Conservation (phyloP, 2,329 filamentous ascomycete genomes). For the Clarireedia homoeocarpa region DNA sequence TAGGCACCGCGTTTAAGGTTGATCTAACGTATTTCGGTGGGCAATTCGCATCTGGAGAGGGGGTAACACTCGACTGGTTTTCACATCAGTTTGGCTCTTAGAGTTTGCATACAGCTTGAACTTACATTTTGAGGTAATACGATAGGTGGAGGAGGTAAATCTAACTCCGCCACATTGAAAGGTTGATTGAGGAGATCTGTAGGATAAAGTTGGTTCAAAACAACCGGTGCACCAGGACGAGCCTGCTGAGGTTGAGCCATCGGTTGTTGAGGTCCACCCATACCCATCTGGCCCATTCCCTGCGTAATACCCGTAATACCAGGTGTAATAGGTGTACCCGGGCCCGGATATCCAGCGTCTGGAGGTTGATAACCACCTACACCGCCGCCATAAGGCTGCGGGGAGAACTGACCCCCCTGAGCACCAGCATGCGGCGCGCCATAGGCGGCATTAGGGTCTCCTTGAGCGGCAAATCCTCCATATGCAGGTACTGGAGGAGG, state of each 20-base stretch:
- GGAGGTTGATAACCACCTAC: constrained; percentile 52
- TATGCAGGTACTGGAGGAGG: constrained; percentile 32
- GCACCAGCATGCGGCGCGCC: constrained; percentile 24
- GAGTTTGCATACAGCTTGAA: constrained; percentile 19
- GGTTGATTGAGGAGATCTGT: constrained; percentile 88
- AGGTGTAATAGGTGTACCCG: constrained; percentile 32
- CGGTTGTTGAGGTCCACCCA: constrained; percentile 37
- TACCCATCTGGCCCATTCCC: constrained; percentile 73
- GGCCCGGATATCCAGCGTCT: constrained; percentile 56
- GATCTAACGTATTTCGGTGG: constrained; percentile 90
- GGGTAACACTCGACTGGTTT: constrained; percentile 73
- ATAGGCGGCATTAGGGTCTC: constrained; percentile 25
- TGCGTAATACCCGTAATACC: constrained; percentile 67
- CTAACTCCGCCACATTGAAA: constrained; percentile 88
- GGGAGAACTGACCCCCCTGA: constrained; percentile 28
- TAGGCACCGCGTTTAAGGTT: constrained; percentile 88
- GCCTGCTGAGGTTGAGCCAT: constrained; percentile 39
- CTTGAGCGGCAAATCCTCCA: constrained; percentile 28
- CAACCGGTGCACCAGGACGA: constrained; percentile 40
- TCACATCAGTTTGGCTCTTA: constrained; percentile 32
- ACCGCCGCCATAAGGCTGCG: constrained; percentile 32
- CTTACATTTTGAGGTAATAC: constrained; percentile 86
- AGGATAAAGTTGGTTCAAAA: constrained; percentile 82
- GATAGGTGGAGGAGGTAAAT: constrained; percentile 84
- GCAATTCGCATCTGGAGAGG: constrained; percentile 86